Base-by-base conservation (phyloP, 129 eudicot species). In the Calendula officinalis region DNA sequence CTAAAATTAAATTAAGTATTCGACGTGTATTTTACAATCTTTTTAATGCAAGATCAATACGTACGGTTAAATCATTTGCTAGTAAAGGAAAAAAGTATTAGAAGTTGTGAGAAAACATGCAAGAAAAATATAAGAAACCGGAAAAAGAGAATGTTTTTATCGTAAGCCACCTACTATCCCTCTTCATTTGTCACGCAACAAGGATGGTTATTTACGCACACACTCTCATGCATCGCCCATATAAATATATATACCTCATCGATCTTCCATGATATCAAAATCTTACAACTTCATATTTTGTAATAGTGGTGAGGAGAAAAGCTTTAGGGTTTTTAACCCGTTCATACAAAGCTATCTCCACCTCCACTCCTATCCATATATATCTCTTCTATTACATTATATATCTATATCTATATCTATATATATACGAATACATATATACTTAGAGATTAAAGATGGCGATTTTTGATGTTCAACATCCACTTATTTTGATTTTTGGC, bases 171-270 rank as follows among this genome's bases (percentile, higher is more conserved):
- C 95, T 86, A 83, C 82, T 70, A 70, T 42, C 46, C 14, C 36
- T 39, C 47, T 74, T 69, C 70, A 70, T 78, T 64, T 71, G 78
- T 87, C 95, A 87, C 75, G 88, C 95, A 81, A 74, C 75, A 73
- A 73, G 44, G 76, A 77, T 79, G 91, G 70, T 66, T 74, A 14
- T 14, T 17, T 56, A 10, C 57, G 11, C 70, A 39, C 41, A 50
- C 81, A 70, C 70, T 39, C 66, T 10, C 30, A 27, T 4, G 7
- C 72, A 27, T 7, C 39, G 15, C 27, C 48, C 37, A 35, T 81
- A 82, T 76, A 86, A 72, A 65, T 83, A 87, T 78, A 87, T 75
- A 67, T 70, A 49, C 46, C 22, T 56, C 35, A 39, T 22, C 27
- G 3, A 22, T 11, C 44, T 56, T 50, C 42, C 72, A 73, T 72